phyloP scores from a whole-genome alignment of 805 yeast species.

The Wickerhamomyces mucosus region DNA sequence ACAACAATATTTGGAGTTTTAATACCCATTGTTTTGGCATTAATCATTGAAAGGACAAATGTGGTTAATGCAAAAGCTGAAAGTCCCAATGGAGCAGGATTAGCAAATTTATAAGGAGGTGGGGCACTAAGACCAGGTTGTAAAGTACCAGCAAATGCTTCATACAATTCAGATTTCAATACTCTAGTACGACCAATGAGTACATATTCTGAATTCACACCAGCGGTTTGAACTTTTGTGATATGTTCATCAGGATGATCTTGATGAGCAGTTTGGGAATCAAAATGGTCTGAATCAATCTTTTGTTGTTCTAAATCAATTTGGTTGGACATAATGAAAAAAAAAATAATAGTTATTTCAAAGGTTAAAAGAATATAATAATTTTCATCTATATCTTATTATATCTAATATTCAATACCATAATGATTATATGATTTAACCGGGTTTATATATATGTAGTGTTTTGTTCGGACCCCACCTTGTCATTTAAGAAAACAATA shows the following conservation, averaged over 20 bases:
- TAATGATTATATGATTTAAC: too few relatives aligned
- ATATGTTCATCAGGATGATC: constrained; percentile 11
- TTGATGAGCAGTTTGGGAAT: constrained; percentile 2
- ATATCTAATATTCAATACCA: too few relatives aligned
- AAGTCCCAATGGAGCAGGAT: constrained; percentile 59
- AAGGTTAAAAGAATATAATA: too few relatives aligned
- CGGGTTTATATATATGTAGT: too few relatives aligned
- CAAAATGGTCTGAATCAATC: too few relatives aligned
- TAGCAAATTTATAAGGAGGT: constrained; percentile 50
- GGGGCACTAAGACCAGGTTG: constrained; percentile 59
- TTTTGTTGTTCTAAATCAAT: too few relatives aligned
- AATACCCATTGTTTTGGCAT: constrained; percentile 46
- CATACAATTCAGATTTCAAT: constrained; percentile 44
- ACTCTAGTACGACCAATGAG: constrained; percentile 67
- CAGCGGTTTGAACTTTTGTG: constrained; percentile 25
- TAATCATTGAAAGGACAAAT: constrained; percentile 46
- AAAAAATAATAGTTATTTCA: too few relatives aligned
- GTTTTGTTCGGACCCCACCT: too few relatives aligned
- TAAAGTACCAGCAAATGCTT: constrained; percentile 78
- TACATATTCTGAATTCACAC: constrained; percentile 52
- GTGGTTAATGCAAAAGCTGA: constrained; percentile 56
- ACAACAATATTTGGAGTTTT: constrained; percentile 43
- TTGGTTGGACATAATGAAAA: too few relatives aligned
- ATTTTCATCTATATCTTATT: too few relatives aligned
- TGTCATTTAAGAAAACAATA: too few relatives aligned